These are phyloP conservation scores for Trichoderma koningii DNA, from an alignment of 2,329 filamentous ascomycete species.

Conservation along the genomic window DNA sequence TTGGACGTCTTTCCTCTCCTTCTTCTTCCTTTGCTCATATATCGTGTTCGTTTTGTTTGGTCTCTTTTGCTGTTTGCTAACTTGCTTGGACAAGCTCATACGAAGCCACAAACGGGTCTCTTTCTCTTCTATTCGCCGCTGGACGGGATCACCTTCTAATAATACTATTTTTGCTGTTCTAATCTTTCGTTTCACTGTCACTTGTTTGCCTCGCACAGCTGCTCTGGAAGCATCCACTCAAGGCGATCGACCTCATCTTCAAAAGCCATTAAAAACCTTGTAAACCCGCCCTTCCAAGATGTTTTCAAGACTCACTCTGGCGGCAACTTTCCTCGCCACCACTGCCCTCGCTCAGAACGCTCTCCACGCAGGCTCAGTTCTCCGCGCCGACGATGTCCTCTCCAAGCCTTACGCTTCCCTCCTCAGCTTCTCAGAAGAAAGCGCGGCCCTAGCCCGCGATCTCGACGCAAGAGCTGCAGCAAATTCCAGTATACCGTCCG, in stretches of 20 bases:
- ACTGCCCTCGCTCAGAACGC: slow-evolving; percentile 28
- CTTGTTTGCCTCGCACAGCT: background rate
- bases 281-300: background rate
- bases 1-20: background rate
- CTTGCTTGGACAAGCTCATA: background rate
- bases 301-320: slow-evolving; percentile 17
- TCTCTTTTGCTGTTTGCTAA: background rate
- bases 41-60: background rate
- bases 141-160: slow-evolving; percentile 22
- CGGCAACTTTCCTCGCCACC: slow-evolving; percentile 21
- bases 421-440: slow-evolving; percentile 26
- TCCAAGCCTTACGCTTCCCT: slow-evolving; percentile 36
- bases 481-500: slow-evolving; percentile 31
- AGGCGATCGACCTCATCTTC: background rate
- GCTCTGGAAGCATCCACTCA: background rate
- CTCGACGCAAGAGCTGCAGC: slow-evolving; percentile 25
- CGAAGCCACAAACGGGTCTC: slow-evolving; percentile 11
- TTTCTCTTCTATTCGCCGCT: slow-evolving; percentile 22
- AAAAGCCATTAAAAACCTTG: background rate
- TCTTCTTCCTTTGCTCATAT: background rate
- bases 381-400: slow-evolving; percentile 38
- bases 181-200: background rate
- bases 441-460: background rate
- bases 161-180: background rate
- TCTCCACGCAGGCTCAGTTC: slow-evolving; percentile 30